Percentiles rank a stretch among this genome's conserved stretches.
Evolutionary conservation across 345 rosid genomes (phyloP).

Genomic region (Dipteronia sinensis): DNA sequence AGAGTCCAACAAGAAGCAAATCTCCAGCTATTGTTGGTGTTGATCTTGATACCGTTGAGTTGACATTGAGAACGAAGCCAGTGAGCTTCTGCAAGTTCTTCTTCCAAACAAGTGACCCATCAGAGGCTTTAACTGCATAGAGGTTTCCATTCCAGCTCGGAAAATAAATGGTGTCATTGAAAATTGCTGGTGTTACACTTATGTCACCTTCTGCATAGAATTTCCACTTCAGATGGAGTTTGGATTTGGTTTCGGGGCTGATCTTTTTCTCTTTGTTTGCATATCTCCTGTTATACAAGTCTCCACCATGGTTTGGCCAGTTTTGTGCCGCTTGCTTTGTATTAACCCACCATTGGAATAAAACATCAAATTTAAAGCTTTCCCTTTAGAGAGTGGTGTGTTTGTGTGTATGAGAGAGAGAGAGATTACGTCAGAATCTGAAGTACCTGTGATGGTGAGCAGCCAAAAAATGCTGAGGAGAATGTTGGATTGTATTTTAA

Average conservation of each 20-base stretch:
- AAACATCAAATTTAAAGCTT: background rate
- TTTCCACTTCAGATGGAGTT: slow-evolving; percentile 27
- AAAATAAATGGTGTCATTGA: slow-evolving; percentile 28
- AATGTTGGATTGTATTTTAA: too few relatives aligned
- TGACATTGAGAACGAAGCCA: background rate
- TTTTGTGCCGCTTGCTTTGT: background rate
- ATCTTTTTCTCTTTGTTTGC: slow-evolving; percentile 25
- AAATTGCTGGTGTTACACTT: slow-evolving; percentile 33
- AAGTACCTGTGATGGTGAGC: too few relatives aligned
- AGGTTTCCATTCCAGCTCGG: slow-evolving; percentile 39
- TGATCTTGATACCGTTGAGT: slow-evolving; percentile 28
- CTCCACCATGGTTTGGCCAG: slow-evolving; percentile 33
- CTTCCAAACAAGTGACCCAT: slow-evolving; percentile 34
- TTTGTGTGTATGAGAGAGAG: background rate
- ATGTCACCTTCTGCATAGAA: slow-evolving; percentile 28
- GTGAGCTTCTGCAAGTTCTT: slow-evolving; percentile 20
- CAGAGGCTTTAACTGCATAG: slow-evolving; percentile 26
- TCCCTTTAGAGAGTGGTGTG: background rate
- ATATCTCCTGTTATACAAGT: slow-evolving; percentile 29
- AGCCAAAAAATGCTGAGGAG: too few relatives aligned
- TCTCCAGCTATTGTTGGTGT: too few relatives aligned
- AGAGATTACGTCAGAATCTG: background rate
- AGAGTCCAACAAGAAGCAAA: slow-evolving; percentile 26
- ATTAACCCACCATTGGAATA: background rate
- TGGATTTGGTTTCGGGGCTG: slow-evolving; percentile 19